A percentile compares a stretch with the other conserved stretches of the same genome.
Evolutionary conservation across 169 alveolate genomes (phyloP).

Genomic region (Babesia bovis): DNA sequence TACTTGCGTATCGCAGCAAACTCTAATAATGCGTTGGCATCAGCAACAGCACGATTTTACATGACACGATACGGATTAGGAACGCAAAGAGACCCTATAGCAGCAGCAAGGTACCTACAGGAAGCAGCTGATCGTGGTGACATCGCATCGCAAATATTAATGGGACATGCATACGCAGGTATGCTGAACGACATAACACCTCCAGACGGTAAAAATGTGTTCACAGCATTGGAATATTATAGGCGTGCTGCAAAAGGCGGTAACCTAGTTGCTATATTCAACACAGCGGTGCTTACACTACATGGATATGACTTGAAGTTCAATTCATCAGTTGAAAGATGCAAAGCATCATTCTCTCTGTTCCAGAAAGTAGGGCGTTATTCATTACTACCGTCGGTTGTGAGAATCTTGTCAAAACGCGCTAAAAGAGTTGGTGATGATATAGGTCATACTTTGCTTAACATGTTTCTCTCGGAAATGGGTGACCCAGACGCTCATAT

Average conservation of each 20-base stretch:
- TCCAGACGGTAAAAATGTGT: constrained; percentile 80
- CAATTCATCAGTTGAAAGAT: constrained; percentile 68
- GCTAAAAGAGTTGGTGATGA: constrained; percentile 69
- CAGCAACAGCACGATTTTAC: constrained; percentile 71
- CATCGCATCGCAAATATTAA: constrained; percentile 77
- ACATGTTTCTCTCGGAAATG: constrained; percentile 81
- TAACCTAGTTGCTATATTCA: constrained; percentile 78
- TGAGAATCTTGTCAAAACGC: constrained; percentile 49
- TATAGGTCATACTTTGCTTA: constrained; percentile 77
- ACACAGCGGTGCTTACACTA: constrained; percentile 80
- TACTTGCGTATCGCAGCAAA: constrained; percentile 42
- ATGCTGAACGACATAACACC: constrained; percentile 77
- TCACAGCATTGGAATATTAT: constrained; percentile 79
- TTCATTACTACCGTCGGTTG: constrained; percentile 51
- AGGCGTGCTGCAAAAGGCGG: constrained; percentile 80
- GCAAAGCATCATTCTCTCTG: constrained; percentile 69
- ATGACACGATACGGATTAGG: constrained; percentile 79
- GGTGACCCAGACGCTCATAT: constrained; percentile 84
- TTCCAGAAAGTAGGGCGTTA: constrained; percentile 71
- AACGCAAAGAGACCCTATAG: constrained; percentile 67
- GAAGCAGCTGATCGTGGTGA: constrained; percentile 84
- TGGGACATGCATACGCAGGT: constrained; percentile 86
- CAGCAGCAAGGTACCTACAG: constrained; percentile 79
- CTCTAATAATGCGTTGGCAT: constrained; percentile 29
- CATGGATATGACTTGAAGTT: constrained; percentile 78